Evolutionary conservation across 345 rosid genomes (phyloP).

Genomic region (Mallotus nudiflorus): DNA sequence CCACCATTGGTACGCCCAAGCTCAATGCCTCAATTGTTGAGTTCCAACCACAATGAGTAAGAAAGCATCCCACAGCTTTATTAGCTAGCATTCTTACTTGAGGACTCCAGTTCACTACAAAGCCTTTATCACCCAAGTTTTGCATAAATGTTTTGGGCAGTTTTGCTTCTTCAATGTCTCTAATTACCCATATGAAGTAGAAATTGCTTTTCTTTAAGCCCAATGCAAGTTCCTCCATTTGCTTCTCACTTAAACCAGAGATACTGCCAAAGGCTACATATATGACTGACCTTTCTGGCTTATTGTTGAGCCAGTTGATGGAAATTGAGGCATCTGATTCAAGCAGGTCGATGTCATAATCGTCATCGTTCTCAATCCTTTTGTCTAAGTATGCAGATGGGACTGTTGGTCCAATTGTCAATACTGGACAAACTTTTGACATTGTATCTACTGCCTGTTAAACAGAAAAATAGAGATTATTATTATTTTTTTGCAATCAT

Average conservation of each 20-base stretch:
- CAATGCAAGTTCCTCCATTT: conserved; percentile 55
- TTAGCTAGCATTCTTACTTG: conserved; percentile 49
- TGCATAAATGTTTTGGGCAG: conserved; percentile 32
- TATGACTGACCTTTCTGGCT: conserved; percentile 49
- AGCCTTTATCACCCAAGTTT: conserved; percentile 24
- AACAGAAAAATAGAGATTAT: too few species aligned
- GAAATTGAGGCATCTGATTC: conserved; percentile 29
- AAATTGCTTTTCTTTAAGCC: conserved; percentile 32
- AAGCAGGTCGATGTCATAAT: conserved; percentile 54
- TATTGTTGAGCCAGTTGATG: conserved; percentile 43
- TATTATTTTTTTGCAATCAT: too few species aligned
- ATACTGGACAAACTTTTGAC: conserved; percentile 38
- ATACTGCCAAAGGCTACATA: conserved; percentile 74
- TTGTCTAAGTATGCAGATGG: conserved; percentile 62
- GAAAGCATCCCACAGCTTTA: conserved; percentile 53
- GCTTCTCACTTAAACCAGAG: conserved; percentile 37
- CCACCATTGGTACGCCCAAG: conserved; percentile 56
- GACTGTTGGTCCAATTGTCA: conserved; percentile 66
- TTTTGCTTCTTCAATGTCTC: conserved; percentile 49
- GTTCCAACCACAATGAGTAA: conserved; percentile 73
- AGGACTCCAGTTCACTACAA: conserved; percentile 55
- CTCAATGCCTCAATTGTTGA: conserved; percentile 51
- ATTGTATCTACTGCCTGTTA: conserved; percentile 49
- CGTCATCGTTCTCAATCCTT: conserved; percentile 36
- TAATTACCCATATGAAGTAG: conserved; percentile 55